A percentile compares a stretch with the other conserved stretches of the same genome.
These are phyloP conservation scores for Sanghuangporus weigelae DNA, from an alignment of 1,284 basidiomycete genomes.

Conservation along the genomic window DNA sequence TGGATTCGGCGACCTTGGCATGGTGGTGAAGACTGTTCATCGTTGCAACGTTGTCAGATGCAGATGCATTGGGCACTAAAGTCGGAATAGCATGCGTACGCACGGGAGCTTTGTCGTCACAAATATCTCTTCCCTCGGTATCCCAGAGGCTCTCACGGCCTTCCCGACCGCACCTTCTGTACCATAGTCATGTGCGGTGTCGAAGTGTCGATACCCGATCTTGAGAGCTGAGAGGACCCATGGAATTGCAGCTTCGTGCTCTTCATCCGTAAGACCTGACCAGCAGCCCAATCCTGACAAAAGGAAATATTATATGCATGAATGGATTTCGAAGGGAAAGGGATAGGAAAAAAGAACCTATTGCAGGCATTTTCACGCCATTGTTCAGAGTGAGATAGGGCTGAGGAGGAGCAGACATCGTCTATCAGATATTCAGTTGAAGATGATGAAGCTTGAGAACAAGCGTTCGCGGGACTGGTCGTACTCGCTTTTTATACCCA, in stretches of 20 bases:
- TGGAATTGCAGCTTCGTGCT: constrained; percentile 15
- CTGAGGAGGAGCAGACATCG: constrained; percentile 11
- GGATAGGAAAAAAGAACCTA: constrained; percentile 12
- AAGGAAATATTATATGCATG: not conserved
- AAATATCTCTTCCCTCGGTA: constrained; percentile 35
- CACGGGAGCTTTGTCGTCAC: constrained; percentile 38
- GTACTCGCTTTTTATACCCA: too few species aligned
- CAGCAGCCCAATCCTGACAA: constrained; percentile 21
- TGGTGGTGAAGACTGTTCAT: constrained; percentile 20
- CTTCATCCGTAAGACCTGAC: constrained; percentile 18
- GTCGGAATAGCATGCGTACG: constrained; percentile 14
- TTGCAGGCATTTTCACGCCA: constrained; percentile 19
- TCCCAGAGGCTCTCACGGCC: constrained; percentile 32
- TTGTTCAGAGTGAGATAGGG: constrained; percentile 18
- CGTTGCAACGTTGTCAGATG: constrained; percentile 1
- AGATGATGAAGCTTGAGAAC: not conserved
- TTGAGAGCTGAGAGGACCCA: constrained; percentile 22
- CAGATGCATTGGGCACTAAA: not conserved
- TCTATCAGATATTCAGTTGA: not conserved
- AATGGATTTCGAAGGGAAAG: not conserved
- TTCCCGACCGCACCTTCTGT: constrained; percentile 35
- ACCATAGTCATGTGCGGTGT: constrained; percentile 23
- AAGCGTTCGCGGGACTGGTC: not conserved
- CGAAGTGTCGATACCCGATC: constrained; percentile 25
- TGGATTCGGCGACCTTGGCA: constrained; percentile 18